Conservation (phyloP, 768 basidiomycete species). For the Pleurotus cornucopiae region DNA sequence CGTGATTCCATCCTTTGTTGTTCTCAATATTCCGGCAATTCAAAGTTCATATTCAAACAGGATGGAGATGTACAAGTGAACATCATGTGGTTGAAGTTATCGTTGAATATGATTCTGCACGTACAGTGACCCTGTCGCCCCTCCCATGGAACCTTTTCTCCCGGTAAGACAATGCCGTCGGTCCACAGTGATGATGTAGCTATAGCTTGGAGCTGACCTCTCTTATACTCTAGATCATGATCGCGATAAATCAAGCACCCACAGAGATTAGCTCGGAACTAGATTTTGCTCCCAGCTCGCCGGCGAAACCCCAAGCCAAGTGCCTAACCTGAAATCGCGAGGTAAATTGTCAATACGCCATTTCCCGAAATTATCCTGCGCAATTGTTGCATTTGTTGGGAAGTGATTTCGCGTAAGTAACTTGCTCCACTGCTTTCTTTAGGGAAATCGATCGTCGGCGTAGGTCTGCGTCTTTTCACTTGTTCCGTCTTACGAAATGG, state of each 20-base stretch:
- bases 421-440: neutral
- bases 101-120: no score
- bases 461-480: no score
- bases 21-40: no score
- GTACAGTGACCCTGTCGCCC: neutral
- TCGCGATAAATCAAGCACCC: neutral
- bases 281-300: conserved; percentile 2
- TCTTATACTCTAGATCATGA: conserved; percentile 4
- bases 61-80: neutral
- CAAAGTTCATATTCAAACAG: no score
- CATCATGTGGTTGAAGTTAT: neutral
- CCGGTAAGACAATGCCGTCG: conserved; percentile 1
- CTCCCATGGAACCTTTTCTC: neutral
- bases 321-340: neutral
- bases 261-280: neutral
- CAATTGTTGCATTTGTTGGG: no score
- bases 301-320: neutral
- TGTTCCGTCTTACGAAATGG: neutral
- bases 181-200: neutral
- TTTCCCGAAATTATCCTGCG: neutral
- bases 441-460: neutral
- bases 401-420: no score
- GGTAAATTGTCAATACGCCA: neutral
- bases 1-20: no score
- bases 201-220: neutral